phyloP scores from a whole-genome alignment of 1,284 basidiomycete genomes.

The Phellopilus nigrolimitatus region DNA sequence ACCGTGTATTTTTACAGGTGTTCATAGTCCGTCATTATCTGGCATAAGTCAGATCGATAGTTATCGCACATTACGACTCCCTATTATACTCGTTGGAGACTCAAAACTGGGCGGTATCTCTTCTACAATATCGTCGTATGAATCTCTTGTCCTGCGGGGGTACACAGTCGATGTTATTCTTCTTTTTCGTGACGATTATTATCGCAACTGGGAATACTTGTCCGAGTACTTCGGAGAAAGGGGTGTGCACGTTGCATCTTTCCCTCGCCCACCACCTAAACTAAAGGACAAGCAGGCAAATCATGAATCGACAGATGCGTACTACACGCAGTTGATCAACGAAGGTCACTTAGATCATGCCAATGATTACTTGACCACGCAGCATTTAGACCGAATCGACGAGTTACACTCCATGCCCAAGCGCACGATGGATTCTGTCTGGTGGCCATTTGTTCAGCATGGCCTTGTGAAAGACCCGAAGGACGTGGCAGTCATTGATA shows the following conservation, averaged over 20 bases:
- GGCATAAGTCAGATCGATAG: conserved; percentile 85
- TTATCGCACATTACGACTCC: conserved; percentile 82
- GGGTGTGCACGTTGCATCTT: conserved; percentile 54
- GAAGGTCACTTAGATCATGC: conserved; percentile 44
- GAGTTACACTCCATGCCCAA: conserved; percentile 76
- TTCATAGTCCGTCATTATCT: conserved; percentile 87
- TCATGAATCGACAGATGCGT: conserved; percentile 52
- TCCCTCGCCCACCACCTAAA: conserved; percentile 58
- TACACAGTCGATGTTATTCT: conserved; percentile 88
- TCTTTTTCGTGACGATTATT: conserved; percentile 84
- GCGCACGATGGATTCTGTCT: conserved; percentile 75
- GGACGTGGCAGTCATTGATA: conserved; percentile 89
- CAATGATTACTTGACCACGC: conserved; percentile 57
- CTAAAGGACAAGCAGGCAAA: conserved; percentile 48
- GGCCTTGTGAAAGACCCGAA: conserved; percentile 59
- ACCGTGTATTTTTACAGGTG: conserved; percentile 54
- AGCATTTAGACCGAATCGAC: conserved; percentile 60
- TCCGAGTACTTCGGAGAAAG: conserved; percentile 72
- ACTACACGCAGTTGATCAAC: conserved; percentile 55
- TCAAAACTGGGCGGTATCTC: conserved; percentile 92
- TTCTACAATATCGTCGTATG: conserved; percentile 90
- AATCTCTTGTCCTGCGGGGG: conserved; percentile 85
- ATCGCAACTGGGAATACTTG: conserved; percentile 85
- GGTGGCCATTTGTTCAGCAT: conserved; percentile 99
- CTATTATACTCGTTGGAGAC: conserved; percentile 85